Evolutionary conservation across 2,329 filamentous ascomycete genomes (phyloP).

Genomic region (Sphaerulina vaccinii): DNA sequence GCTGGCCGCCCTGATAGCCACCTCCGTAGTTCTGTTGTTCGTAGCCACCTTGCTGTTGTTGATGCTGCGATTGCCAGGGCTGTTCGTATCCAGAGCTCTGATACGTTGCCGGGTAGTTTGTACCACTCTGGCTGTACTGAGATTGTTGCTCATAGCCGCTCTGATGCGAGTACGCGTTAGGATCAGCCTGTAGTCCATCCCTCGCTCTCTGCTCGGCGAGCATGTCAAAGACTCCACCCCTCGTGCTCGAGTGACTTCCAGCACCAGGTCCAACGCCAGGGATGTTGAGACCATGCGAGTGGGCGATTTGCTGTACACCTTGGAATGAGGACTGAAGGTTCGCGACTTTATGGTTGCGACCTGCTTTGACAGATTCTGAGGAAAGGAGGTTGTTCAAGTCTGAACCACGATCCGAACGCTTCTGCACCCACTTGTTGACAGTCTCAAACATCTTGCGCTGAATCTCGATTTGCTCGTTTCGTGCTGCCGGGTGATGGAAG

Average conservation of each 20-base stretch:
- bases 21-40: conserved; percentile 23
- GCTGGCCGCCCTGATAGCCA: conserved; percentile 19
- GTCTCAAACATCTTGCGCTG: conserved; percentile 87
- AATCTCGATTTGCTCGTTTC: conserved; percentile 72
- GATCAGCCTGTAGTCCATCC: conserved; percentile 14
- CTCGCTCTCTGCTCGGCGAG: conserved; percentile 22
- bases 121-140: conserved; percentile 33
- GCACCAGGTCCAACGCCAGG: conserved; percentile 26
- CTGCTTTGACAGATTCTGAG: conserved; percentile 77
- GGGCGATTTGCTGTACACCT: conserved; percentile 28
- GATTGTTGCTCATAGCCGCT: too few species aligned
- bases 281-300: conserved; percentile 23
- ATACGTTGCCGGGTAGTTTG: conserved; percentile 36
- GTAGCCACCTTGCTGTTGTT: conserved; percentile 22
- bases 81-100: conserved; percentile 39
- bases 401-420: conserved; percentile 63
- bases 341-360: conserved; percentile 67
- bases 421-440: conserved; percentile 76
- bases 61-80: conserved; percentile 33
- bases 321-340: conserved; percentile 29
- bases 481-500: conserved; percentile 87
- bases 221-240: conserved; percentile 35
- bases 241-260: conserved; percentile 29
- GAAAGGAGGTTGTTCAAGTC: conserved; percentile 73
- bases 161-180: conserved; percentile 27